Base-by-base conservation (phyloP, 345 rosid species). In the Salix udensis region DNA sequence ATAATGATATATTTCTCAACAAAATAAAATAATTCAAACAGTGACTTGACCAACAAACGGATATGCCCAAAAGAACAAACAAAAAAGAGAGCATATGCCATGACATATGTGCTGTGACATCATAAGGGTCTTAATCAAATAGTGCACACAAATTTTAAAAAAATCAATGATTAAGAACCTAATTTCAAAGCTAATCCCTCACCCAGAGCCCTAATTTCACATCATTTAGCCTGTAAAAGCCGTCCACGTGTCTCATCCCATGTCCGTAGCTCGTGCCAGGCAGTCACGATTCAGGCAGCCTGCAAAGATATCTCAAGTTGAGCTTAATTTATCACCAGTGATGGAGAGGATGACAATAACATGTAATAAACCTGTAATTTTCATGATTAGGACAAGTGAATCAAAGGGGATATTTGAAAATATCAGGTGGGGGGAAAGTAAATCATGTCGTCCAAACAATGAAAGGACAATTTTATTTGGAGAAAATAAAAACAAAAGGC, bases 221-320 rank as follows among this genome's bases (percentile, higher is more conserved):
- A 21, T 2, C 46, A 16, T 16, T 0, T 67, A 65, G 30, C 39
- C 19, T 26, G 61, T 23, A 40, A 68, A 73, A 14, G 61, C 40
- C 65, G 60, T 64, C 68, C 60, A 64, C 76, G 76, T 74, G 76
- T 44, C 76, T 74, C 69, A 1, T 62, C 76, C 1, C 40, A 15
- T 39, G 53, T 60, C 76, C 52, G 1, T 30, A 11, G 12, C 61
- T 36, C 0, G 7, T 5, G 36, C 5, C 46, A 9, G 5, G 46
- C 46, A 42, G 46, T 26, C 11, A 11, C 18, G 7, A 1, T 53
- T 53, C 48, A 10, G 46, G n/a, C 2, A 19, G 21, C n/a, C 6
- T 19, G 0, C 58, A 2, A 18, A 6, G 58, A 18, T 18, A 52
- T 52, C 23, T 19, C 58, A 18, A 19, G 58, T 52, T 18, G n/a